phyloP scores from a whole-genome alignment of 208 protist genomes.

The Novymonas esmeraldas region DNA sequence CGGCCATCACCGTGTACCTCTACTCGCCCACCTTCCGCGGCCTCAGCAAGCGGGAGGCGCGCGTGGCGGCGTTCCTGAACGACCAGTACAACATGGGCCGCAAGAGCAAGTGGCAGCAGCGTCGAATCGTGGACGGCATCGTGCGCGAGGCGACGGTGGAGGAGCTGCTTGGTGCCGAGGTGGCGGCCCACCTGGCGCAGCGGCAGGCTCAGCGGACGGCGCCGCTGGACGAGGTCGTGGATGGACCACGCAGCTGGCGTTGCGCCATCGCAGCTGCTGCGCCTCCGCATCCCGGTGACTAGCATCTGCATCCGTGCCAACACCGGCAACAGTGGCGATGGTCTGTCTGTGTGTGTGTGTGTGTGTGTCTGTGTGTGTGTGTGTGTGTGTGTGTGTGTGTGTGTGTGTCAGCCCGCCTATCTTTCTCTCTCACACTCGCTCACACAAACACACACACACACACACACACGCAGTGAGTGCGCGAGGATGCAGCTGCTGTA shows the following conservation, averaged over 20 bases:
- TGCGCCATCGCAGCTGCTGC: background rate
- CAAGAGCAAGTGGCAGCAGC: conserved; percentile 75
- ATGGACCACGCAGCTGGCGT: conserved; percentile 44
- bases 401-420: too few relatives aligned
- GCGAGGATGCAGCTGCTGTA: too few relatives aligned
- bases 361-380: background rate
- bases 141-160: conserved; percentile 42
- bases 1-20: conserved; percentile 71
- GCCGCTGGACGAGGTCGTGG: conserved; percentile 45
- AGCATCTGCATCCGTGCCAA: too few relatives aligned
- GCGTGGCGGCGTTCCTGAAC: conserved; percentile 83
- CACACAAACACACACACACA: too few relatives aligned
- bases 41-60: conserved; percentile 79
- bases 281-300: background rate
- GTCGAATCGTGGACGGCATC: conserved; percentile 25
- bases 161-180: conserved; percentile 45
- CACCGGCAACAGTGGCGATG: background rate
- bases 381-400: too few relatives aligned
- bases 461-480: too few relatives aligned
- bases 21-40: conserved; percentile 86
- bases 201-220: conserved; percentile 48
- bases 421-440: background rate
- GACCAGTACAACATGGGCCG: conserved; percentile 87
- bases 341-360: background rate
- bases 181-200: conserved; percentile 26